Evolutionary conservation across 306 rosid genomes (phyloP), one percentile per base, ranked within the genome.

Genomic region (Benincasa hispida): DNA sequence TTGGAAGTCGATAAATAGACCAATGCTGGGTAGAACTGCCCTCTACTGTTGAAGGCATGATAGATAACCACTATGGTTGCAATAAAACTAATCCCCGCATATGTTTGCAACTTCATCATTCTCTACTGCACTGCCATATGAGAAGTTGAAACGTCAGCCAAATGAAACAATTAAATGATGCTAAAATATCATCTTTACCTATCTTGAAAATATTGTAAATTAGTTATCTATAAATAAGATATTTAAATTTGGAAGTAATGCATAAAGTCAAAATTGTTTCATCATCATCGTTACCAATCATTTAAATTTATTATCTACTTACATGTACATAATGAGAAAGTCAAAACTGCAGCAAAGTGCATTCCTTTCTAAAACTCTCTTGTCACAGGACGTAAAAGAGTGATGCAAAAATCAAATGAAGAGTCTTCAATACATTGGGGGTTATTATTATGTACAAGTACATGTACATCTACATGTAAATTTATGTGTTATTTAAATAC

Each of bases 11-110:
- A 95, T 63, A 95, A 87, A 81, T 90, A 90, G 73, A 95, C 96
- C 98, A 89, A 89, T 25, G 99, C 99, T 0, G 98, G 99, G 83
- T 92, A 95, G 81, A 95, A 95, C 84, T 95, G 99, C 59, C 96
- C 92, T 88, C 99, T 88, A 56, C 97, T 95, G 83, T 84, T 90
- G 72, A 95, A 95, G 22, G 93, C 98, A 87, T 95, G 99, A 76
- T 95, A 95, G 27, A 89, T 32, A 81, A 92, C 91, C 50, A 92
- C 97, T 75, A 95, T 79, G 76, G 97, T 86, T 58, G 97, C 96
- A 59, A 95, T 54, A 78, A 92, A 87, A 84, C 99, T 95, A 65
- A 95, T 83, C 83, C 97, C 92, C 12, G 93, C 96, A 81, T 95
- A 95, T 5, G 95, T 87, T 80, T 92, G 95, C 84, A 95, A 81